A percentile compares a stretch with the other conserved stretches of the same genome.
phyloP scores from a whole-genome alignment of 169 alveolate genomes.

The Eimeria acervulina region DNA sequence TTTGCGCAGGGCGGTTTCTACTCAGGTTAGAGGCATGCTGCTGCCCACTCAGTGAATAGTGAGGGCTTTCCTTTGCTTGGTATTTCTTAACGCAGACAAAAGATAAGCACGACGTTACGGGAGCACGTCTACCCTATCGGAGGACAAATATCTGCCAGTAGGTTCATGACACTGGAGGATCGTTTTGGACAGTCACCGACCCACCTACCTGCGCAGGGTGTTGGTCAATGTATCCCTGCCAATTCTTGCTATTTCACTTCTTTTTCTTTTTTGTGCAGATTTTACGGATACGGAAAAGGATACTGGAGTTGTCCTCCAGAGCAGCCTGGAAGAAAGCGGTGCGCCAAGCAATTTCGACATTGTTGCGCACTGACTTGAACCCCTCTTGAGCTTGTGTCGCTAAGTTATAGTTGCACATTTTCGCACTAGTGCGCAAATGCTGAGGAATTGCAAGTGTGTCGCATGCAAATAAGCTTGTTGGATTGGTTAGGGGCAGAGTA shows the following conservation, averaged over 20 bases:
- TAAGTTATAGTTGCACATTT: neutral
- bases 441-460: neutral
- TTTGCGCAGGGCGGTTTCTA: neutral
- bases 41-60: neutral
- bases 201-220: neutral
- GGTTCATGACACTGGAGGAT: neutral
- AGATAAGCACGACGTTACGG: conserved; percentile 59
- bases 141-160: conserved; percentile 79
- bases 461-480: neutral
- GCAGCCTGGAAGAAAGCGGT: conserved; percentile 19
- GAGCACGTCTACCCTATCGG: conserved; percentile 72
- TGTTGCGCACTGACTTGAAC: neutral
- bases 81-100: conserved; percentile 48
- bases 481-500: neutral
- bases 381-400: neutral
- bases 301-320: conserved; percentile 52
- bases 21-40: neutral
- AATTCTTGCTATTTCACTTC: neutral
- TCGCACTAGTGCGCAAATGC: neutral
- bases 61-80: neutral
- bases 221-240: neutral
- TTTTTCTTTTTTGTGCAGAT: neutral
- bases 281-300: conserved; percentile 12
- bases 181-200: neutral
- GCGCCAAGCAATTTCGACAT: neutral